Base-by-base conservation (phyloP, 768 basidiomycete species). In the Suillus occidentalis region DNA sequence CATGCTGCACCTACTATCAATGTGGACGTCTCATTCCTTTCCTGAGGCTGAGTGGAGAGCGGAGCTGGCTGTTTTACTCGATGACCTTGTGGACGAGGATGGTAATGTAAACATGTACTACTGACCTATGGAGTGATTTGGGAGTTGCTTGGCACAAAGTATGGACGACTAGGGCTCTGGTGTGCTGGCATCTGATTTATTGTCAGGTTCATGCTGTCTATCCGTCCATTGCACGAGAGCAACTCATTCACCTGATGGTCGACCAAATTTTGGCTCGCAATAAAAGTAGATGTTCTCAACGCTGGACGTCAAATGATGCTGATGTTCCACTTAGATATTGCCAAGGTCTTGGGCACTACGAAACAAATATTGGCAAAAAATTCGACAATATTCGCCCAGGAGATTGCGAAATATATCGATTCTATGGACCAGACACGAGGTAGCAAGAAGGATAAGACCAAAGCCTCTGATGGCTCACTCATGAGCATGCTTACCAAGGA, bases 81-180 rank as follows among this genome's bases (percentile, higher is more conserved):
- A 82, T 40, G 88, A 89, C 64, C 76, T 88, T n/a, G 73, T 84
- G 14, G 87, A 87, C 63, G 87, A 87, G 68, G 84, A 85, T 42
- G 85, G 86, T 2, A 81, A 80, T 36, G 53, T 86, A 31, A 85
- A 83, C n/a, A 71, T 77, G 85, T 4, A 81, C 76, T 52, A 83
- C 79, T 0, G 87, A 88, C 67, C 72, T 87, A 14, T 84, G 84
- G 60, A 85, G 82, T 66, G 85, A 88, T 60, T 85, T 85, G 4
- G 87, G 87, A 34, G 77, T 88, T 40, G 87, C 86, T 7, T 88
- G 87, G 86, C 77, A 78, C 45, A 89, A 89, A 77, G 86, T 84
- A 62, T 12, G 53, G 55, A 5, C n/a, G 31, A 45, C 9, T 7
- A 53, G 39, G 25, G 18, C 28, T 25, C 7, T 3, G 13, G 49